phyloP scores from a whole-genome alignment of 2,329 filamentous ascomycete species.

The Rutstroemia sp. region DNA sequence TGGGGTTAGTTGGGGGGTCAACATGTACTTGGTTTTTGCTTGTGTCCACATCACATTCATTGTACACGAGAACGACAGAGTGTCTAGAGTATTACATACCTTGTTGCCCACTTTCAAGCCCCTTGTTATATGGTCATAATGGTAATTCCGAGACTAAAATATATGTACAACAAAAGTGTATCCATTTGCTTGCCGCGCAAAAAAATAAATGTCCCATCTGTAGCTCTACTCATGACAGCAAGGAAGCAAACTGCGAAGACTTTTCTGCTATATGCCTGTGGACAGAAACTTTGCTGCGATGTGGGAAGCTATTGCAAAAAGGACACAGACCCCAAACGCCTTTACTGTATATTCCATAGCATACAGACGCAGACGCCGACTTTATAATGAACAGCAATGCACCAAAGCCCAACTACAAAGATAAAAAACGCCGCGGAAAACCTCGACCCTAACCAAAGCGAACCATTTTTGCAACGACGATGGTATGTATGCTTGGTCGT shows the following conservation, averaged over 20 bases:
- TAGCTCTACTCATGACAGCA: conserved; percentile 8
- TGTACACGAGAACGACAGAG: too few species aligned
- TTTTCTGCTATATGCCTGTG: conserved; percentile 7
- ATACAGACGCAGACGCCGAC: conserved; percentile 8
- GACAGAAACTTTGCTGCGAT: conserved; percentile 7
- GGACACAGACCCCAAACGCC: conserved; percentile 3
- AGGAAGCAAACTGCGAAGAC: conserved; percentile 3
- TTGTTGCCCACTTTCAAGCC: background rate
- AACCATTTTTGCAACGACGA: conserved; percentile 3
- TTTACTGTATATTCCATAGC: conserved; percentile 7
- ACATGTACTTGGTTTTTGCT: too few species aligned
- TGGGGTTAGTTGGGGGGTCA: too few species aligned
- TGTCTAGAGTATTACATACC: too few species aligned
- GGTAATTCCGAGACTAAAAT: background rate
- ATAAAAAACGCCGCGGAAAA: conserved; percentile 6
- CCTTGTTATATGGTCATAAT: background rate
- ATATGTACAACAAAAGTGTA: background rate
- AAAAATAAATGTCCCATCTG: background rate
- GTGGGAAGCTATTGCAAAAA: background rate
- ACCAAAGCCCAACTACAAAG: conserved; percentile 7
- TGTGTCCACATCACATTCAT: too few species aligned
- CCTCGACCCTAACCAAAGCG: conserved; percentile 8
- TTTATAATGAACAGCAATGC: conserved; percentile 5
- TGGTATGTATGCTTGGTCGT: conserved; percentile 7
- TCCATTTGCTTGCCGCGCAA: background rate